Percentiles rank a stretch among this genome's conserved stretches.
These are phyloP conservation scores for Physcomitrellopsis africana DNA, from an alignment of 225 moss, liverwort and hornwort genomes.

Conservation along the genomic window DNA sequence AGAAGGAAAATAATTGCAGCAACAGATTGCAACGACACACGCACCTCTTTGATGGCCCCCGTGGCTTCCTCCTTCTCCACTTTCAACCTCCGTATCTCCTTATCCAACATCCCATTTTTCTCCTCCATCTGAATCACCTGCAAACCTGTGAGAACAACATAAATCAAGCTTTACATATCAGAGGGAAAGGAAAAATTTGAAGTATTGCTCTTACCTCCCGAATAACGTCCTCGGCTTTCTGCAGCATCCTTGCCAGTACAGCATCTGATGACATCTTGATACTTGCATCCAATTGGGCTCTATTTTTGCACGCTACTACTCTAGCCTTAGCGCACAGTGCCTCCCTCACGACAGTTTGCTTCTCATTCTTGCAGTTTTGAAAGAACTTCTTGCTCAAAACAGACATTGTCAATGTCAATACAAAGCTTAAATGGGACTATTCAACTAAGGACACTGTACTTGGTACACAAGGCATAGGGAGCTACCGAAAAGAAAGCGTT, in stretches of 20 bases:
- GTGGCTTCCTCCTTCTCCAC: constrained; percentile 2
- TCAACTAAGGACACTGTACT: neutral
- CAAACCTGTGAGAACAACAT: neutral
- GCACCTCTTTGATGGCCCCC: constrained; percentile 11
- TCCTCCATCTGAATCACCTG: constrained; percentile 26
- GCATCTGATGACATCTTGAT: constrained; percentile 19
- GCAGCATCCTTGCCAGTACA: constrained; percentile 33
- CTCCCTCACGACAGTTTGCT: constrained; percentile 25
- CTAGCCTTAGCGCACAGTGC: constrained; percentile 24
- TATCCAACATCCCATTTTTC: constrained; percentile 23
- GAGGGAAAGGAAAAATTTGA: neutral
- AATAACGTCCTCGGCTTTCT: constrained; percentile 25
- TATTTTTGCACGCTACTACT: constrained; percentile 21
- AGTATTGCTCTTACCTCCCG: constrained; percentile 17
- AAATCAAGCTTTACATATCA: constrained; percentile 10
- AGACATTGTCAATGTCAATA: neutral
- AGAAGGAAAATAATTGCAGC: too few relatives aligned
- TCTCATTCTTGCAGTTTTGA: constrained; percentile 18
- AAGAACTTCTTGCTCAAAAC: constrained; percentile 22
- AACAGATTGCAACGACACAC: neutral
- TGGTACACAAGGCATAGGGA: neutral
- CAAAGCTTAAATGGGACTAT: neutral
- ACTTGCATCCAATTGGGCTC: constrained; percentile 20
- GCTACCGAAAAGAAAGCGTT: neutral
- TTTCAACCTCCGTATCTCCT: constrained; percentile 27